Conservation (phyloP, 805 yeast genomes). For the Saccharomycopsis selenospora region DNA sequence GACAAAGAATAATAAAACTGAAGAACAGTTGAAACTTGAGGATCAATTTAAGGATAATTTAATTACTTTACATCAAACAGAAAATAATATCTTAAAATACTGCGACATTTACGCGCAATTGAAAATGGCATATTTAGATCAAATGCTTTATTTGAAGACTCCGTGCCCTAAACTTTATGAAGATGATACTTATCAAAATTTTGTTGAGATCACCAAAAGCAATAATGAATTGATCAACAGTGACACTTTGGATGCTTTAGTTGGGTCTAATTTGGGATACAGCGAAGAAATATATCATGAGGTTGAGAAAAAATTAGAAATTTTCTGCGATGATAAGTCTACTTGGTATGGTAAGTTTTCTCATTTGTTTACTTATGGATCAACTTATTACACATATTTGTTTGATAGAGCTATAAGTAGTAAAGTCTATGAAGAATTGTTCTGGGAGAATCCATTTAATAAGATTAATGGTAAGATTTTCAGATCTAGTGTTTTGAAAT, state of each 20-base stretch:
- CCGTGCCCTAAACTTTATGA: constrained; percentile 19
- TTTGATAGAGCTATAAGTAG: constrained; percentile 91
- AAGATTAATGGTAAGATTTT: constrained; percentile 71
- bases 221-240: constrained; percentile 14
- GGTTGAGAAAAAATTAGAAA: constrained; percentile 49
- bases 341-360: constrained; percentile 95
- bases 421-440: constrained; percentile 70
- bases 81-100: constrained; percentile 46
- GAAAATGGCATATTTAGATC: constrained; percentile 86
- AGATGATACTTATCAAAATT: not conserved
- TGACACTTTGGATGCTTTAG: constrained; percentile 17
- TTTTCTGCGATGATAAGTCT: constrained; percentile 62
- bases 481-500: constrained; percentile 59
- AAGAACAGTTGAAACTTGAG: not conserved
- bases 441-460: constrained; percentile 61
- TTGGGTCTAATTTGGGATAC: constrained; percentile 6
- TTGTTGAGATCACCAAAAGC: not conserved
- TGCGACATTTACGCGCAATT: constrained; percentile 82
- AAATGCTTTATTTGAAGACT: constrained; percentile 51
- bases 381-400: constrained; percentile 86
- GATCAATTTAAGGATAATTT: constrained; percentile 5
- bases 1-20: not conserved
- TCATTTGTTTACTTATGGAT: constrained; percentile 87
- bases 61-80: constrained; percentile 35
- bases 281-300: constrained; percentile 47